These are phyloP conservation scores for Trichocladium uniseriatum DNA, from an alignment of 495 filamentous ascomycete species.

Conservation along the genomic window DNA sequence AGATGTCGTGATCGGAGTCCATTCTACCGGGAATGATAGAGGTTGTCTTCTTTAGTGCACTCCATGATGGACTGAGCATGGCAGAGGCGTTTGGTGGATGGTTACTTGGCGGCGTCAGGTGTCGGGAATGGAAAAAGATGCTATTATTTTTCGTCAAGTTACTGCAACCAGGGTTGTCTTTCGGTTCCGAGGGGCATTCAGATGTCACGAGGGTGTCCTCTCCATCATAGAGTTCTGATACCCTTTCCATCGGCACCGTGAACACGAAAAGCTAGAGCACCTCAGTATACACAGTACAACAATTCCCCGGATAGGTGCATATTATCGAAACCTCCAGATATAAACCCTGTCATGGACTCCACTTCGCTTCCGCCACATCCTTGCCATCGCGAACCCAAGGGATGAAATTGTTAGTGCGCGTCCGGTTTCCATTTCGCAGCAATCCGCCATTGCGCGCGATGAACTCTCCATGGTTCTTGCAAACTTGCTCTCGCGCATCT, in stretches of 20 bases:
- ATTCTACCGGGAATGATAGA: neutral
- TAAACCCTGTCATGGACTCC: neutral
- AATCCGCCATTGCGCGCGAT: neutral
- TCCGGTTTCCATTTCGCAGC: neutral
- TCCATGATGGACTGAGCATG: neutral
- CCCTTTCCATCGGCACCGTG: too few species aligned
- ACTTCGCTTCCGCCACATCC: slow-evolving; percentile 5
- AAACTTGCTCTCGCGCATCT: slow-evolving; percentile 13
- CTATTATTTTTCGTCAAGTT: neutral
- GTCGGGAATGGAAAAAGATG: neutral
- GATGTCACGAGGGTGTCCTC: too few species aligned
- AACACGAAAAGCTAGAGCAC: too few species aligned
- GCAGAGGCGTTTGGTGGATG: slow-evolving; percentile 3
- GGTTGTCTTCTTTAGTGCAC: neutral
- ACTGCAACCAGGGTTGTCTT: neutral
- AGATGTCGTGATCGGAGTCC: slow-evolving; percentile 17
- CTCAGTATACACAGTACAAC: too few species aligned
- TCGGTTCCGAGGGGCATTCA: too few species aligned
- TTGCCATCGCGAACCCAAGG: neutral
- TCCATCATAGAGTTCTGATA: too few species aligned
- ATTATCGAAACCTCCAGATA: neutral
- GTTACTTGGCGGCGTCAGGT: slow-evolving; percentile 2
- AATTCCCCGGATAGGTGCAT: neutral
- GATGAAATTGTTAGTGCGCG: slow-evolving; percentile 15
- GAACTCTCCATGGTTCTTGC: slow-evolving; percentile 15